Conservation (phyloP, 257 asterid species). For the Solanum chaucha region DNA sequence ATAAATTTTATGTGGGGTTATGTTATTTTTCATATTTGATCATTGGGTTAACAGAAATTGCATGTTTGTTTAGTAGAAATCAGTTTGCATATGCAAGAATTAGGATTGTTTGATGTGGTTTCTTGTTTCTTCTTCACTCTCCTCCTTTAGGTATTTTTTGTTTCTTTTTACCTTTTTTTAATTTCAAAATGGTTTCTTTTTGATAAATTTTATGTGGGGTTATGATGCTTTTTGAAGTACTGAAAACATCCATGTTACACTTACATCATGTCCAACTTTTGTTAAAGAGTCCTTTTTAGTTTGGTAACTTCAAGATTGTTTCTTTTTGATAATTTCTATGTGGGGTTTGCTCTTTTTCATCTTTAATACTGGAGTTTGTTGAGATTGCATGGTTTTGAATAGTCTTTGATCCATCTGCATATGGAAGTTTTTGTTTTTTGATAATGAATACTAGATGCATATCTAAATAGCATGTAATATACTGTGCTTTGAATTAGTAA, state of each 20-base stretch:
- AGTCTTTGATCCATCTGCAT: background rate
- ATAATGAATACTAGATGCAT: background rate
- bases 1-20: background rate
- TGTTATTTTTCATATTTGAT: background rate
- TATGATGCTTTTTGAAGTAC: background rate
- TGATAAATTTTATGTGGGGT: background rate
- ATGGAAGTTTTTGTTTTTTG: background rate
- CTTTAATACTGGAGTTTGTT: background rate
- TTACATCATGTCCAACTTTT: background rate
- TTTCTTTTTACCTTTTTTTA: background rate
- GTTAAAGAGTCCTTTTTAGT: background rate
- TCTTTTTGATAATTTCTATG: background rate
- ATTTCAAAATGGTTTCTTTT: background rate
- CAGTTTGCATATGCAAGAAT: background rate
- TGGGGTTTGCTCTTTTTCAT: background rate
- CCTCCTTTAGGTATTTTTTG: conserved; percentile 42
- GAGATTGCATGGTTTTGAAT: background rate
- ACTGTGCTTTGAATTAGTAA: background rate
- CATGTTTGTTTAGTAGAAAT: background rate
- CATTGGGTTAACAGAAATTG: background rate
- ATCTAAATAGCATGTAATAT: background rate
- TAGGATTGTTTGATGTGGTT: conserved; percentile 39
- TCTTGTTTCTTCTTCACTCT: conserved; percentile 52
- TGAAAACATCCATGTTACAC: background rate
- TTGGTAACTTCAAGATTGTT: background rate